Conservation (phyloP, 768 basidiomycete species). For the Lentinula sp. region DNA sequence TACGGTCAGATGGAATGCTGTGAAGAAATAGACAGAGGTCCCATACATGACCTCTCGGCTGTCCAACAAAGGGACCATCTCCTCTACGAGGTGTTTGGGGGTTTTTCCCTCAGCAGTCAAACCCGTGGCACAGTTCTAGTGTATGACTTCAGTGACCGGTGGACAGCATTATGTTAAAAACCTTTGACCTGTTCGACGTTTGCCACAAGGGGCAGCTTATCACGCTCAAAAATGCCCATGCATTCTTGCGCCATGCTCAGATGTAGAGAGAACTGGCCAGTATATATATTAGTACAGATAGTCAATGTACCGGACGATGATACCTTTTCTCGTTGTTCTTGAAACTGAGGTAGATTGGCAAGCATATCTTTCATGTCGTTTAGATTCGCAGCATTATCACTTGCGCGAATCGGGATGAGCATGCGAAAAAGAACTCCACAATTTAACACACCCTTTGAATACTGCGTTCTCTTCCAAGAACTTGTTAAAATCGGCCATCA, state of each 20-base stretch:
- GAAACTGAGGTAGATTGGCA: constrained; percentile 88
- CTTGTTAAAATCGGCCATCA: constrained; percentile 93
- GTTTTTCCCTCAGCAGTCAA: constrained; percentile 85
- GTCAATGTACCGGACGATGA: not conserved
- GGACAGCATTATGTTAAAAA: not conserved
- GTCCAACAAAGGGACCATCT: constrained; percentile 96
- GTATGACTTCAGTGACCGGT: not conserved
- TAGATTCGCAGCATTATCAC: constrained; percentile 74
- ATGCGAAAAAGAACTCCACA: constrained; percentile 1
- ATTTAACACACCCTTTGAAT: constrained; percentile 68
- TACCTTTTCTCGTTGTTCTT: constrained; percentile 93
- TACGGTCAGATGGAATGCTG: not conserved
- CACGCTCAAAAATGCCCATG: constrained; percentile 88
- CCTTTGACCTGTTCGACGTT: constrained; percentile 78
- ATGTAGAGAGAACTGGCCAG: constrained; percentile 85
- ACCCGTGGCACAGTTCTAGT: constrained; percentile 90
- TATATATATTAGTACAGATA: not conserved
- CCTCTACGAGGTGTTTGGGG: constrained; percentile 93
- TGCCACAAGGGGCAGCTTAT: constrained; percentile 77
- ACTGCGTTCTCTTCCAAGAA: constrained; percentile 94
- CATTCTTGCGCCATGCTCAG: constrained; percentile 97
- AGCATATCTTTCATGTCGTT: constrained; percentile 99
- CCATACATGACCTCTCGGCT: constrained; percentile 77
- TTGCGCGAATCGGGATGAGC: constrained; percentile 18
- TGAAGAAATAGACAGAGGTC: not conserved